Percentiles rank a stretch among this genome's conserved stretches.
Evolutionary conservation across 176 grass and related monocot genomes (phyloP).

Genomic region (Poa pratensis): DNA sequence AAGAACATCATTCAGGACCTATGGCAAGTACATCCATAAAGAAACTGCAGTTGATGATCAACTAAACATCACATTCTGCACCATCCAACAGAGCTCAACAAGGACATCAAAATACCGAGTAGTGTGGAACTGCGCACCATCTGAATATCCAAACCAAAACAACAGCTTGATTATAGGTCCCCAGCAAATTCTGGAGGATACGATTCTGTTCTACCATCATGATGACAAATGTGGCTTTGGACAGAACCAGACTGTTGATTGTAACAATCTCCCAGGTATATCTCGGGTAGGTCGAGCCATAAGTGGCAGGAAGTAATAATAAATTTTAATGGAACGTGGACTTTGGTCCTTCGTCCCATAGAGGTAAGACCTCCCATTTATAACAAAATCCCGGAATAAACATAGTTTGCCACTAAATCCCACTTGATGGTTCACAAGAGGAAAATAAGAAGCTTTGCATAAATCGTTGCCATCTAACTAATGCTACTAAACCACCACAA

Average conservation of each 20-base stretch:
- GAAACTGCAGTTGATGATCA: background rate
- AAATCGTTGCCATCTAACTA: background rate
- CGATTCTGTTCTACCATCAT: background rate
- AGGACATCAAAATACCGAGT: background rate
- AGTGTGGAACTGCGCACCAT: background rate
- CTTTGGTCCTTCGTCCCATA: background rate
- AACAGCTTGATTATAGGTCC: background rate
- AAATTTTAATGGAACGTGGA: background rate
- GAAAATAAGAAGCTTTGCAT: background rate
- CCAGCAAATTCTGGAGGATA: background rate
- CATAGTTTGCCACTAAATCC: background rate
- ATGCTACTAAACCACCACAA: background rate
- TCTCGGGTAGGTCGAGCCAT: conserved; percentile 21
- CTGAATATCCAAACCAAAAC: background rate
- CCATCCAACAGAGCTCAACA: background rate
- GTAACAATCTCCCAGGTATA: background rate
- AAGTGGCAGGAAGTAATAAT: background rate
- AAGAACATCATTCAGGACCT: background rate
- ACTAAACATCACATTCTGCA: background rate
- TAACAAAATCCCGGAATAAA: conserved; percentile 15
- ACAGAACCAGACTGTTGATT: background rate
- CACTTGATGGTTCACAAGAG: background rate
- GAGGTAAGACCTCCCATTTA: conserved; percentile 23
- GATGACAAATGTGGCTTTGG: conserved; percentile 5
- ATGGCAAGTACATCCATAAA: background rate